Percentiles rank a stretch among this genome's conserved stretches.
phyloP scores from a whole-genome alignment of 2,329 filamentous ascomycete species.

The Onygenales sp. region DNA sequence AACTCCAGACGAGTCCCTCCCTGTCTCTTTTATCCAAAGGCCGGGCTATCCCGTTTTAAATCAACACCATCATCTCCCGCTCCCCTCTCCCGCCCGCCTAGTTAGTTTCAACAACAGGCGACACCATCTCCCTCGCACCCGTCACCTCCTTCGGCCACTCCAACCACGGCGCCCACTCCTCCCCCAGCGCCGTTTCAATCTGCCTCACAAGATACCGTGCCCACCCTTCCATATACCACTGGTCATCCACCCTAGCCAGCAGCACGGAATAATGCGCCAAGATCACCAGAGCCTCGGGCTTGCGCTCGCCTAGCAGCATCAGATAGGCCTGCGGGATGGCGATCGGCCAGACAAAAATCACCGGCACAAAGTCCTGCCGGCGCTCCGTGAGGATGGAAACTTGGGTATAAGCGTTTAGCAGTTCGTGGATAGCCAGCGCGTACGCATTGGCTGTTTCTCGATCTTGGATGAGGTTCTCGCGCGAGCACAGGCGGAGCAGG shows the following conservation, averaged over 20 bases:
- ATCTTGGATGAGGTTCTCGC: constrained; percentile 10
- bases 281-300: constrained; percentile 21
- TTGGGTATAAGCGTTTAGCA: constrained; percentile 21
- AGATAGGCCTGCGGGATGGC: constrained; percentile 19
- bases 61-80: not conserved
- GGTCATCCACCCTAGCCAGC: constrained; percentile 17
- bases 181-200: constrained; percentile 17
- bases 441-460: constrained; percentile 18
- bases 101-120: not conserved
- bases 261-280: constrained; percentile 22
- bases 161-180: constrained; percentile 19
- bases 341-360: constrained; percentile 22
- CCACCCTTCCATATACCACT: constrained; percentile 22
- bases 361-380: constrained; percentile 18
- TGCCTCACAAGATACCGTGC: constrained; percentile 19
- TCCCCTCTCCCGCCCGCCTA: not conserved
- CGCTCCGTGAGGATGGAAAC: constrained; percentile 16
- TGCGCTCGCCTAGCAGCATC: constrained; percentile 18
- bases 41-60: not conserved
- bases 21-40: not conserved
- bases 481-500: constrained; percentile 17
- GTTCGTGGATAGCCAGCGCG: constrained; percentile 19
- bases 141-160: constrained; percentile 16
- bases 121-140: not conserved
- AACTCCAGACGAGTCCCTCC: not conserved